Conservation (phyloP, 2,329 filamentous ascomycete species). For the Ceratocystiopsis minuta region DNA sequence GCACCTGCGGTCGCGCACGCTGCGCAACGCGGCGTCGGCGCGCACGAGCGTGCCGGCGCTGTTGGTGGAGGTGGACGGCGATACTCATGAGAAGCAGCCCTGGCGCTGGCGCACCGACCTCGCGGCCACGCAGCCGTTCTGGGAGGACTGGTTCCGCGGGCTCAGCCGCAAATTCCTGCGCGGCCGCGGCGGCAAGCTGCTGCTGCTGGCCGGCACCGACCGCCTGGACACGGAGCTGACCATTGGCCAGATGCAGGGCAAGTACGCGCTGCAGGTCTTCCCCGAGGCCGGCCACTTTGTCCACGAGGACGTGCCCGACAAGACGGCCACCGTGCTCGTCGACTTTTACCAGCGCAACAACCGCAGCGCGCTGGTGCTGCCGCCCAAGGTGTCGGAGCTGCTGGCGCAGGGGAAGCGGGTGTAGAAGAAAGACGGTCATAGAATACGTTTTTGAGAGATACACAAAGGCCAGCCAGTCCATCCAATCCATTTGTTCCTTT, state of each 20-base stretch:
- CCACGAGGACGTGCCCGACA: slow-evolving; percentile 85
- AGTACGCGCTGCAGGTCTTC: slow-evolving; percentile 89
- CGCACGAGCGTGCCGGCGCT: slow-evolving; percentile 73
- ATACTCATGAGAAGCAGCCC: slow-evolving; percentile 13
- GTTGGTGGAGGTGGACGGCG: slow-evolving; percentile 34
- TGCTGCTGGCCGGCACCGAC: slow-evolving; percentile 78
- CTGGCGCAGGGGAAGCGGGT: slow-evolving; percentile 43
- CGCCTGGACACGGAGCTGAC: slow-evolving; percentile 79
- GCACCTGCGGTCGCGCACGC: slow-evolving; percentile 77
- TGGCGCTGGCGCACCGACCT: slow-evolving; percentile 84
- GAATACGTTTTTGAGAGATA: background rate
- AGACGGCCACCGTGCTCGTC: slow-evolving; percentile 65
- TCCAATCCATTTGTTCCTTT: no score
- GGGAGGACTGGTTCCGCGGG: slow-evolving; percentile 84
- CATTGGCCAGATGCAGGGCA: slow-evolving; percentile 96
- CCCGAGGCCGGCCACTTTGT: slow-evolving; percentile 93
- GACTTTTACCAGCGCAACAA: slow-evolving; percentile 93
- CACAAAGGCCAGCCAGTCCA: no score
- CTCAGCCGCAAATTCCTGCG: slow-evolving; percentile 75
- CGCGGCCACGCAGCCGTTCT: slow-evolving; percentile 68
- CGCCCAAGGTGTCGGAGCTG: slow-evolving; percentile 76
- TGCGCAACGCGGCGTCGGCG: slow-evolving; percentile 70
- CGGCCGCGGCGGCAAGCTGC: slow-evolving; percentile 64
- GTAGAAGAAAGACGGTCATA: slow-evolving; percentile 10
- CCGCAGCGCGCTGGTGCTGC: slow-evolving; percentile 63